These are phyloP conservation scores for Herpotrichia juniperi DNA, from an alignment of 2,329 filamentous ascomycete species.

Conservation along the genomic window DNA sequence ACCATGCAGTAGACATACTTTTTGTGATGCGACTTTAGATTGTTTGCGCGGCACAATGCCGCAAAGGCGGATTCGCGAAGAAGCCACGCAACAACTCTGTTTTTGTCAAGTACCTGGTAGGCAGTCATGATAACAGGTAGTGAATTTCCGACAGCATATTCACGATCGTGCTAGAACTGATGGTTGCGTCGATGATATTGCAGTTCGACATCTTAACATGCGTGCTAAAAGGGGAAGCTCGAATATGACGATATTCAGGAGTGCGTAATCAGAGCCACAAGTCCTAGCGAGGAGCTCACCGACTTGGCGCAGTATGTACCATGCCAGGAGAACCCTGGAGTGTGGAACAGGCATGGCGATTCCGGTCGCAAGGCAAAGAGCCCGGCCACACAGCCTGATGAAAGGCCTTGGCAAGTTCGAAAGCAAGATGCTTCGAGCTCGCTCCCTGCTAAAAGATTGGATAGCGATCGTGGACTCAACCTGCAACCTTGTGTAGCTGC, in stretches of 20 bases:
- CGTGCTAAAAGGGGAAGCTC: conserved; percentile 33
- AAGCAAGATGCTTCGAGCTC: conserved; percentile 37
- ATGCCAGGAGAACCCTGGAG: conserved; percentile 14
- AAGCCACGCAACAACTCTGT: too few species aligned
- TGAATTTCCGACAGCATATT: too few species aligned
- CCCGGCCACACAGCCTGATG: conserved; percentile 29
- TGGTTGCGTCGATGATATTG: too few species aligned
- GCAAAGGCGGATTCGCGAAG: neutral
- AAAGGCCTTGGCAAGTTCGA: conserved; percentile 30
- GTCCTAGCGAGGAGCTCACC: too few species aligned
- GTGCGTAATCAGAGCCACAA: too few species aligned
- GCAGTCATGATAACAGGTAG: too few species aligned
- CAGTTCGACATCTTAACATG: conserved; percentile 15
- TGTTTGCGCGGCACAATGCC: conserved; percentile 12
- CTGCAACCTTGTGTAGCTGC: conserved; percentile 44
- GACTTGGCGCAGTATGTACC: conserved; percentile 9
- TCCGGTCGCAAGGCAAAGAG: too few species aligned
- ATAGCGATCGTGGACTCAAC: conserved; percentile 32
- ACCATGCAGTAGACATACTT: conserved; percentile 28
- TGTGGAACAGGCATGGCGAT: conserved; percentile 2
- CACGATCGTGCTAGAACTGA: too few species aligned
- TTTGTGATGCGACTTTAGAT: conserved; percentile 5
- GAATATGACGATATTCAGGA: conserved; percentile 39
- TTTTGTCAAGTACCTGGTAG: too few species aligned
- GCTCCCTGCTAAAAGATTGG: conserved; percentile 38